Conservation (phyloP, 176 grass and related monocot genomes). For the Lolium perenne region DNA sequence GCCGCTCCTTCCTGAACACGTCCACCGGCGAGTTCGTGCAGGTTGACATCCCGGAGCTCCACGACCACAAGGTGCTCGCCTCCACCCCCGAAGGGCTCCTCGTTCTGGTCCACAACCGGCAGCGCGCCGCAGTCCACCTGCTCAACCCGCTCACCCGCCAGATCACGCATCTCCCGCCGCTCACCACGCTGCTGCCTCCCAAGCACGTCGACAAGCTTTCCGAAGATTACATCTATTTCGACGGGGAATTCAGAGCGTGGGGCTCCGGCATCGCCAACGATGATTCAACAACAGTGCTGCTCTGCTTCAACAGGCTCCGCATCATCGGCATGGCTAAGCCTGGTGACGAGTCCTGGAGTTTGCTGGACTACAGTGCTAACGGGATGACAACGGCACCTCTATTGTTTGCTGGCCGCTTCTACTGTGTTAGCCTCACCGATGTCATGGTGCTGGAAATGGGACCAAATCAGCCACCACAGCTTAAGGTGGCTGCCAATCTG, state of each 20-base stretch:
- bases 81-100: neutral
- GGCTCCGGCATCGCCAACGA: neutral
- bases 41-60: neutral
- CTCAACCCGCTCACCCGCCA: neutral
- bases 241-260: neutral
- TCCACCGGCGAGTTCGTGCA: neutral
- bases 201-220: neutral
- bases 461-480: neutral
- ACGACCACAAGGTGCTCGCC: neutral
- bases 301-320: neutral
- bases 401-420: too few species aligned
- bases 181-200: neutral
- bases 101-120: too few species aligned
- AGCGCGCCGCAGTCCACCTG: too few species aligned
- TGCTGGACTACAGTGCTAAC: too few species aligned
- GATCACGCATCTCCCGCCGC: neutral
- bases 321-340: neutral
- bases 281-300: neutral
- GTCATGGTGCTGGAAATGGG: too few species aligned
- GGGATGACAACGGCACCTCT: too few species aligned
- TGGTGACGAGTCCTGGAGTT: neutral
- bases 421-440: too few species aligned
- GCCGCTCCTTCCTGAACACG: neutral
- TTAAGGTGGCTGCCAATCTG: neutral
- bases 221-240: neutral